phyloP scores from a whole-genome alignment of 371 early-diverging fungal species.

The Mucor piriformis region DNA sequence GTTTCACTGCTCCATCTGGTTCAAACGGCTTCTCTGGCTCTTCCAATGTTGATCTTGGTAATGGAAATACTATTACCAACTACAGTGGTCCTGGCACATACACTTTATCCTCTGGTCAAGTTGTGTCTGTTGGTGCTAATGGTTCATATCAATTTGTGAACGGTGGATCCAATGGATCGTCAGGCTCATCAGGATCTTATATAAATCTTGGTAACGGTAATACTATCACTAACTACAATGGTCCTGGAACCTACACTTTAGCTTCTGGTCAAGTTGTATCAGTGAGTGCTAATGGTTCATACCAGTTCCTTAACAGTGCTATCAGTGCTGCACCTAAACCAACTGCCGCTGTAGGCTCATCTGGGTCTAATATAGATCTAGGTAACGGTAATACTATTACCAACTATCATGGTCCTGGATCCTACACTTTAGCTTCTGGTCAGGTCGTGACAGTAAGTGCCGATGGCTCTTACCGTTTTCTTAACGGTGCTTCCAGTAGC shows the following conservation, averaged over 20 bases:
- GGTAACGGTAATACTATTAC: not conserved
- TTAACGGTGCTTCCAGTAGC: not conserved
- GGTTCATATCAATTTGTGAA: too few species aligned
- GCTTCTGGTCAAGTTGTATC: not conserved
- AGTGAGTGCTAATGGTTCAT: not conserved
- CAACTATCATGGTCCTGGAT: slow-evolving; percentile 7
- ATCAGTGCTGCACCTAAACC: too few species aligned
- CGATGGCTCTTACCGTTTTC: not conserved
- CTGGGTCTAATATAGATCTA: slow-evolving; percentile 1
- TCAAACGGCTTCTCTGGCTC: too few species aligned
- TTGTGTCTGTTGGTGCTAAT: too few species aligned
- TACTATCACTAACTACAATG: not conserved
- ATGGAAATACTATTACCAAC: not conserved
- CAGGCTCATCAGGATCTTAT: not conserved
- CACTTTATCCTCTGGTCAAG: too few species aligned
- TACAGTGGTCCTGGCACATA: not conserved
- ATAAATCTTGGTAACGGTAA: not conserved
- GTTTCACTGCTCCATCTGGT: too few species aligned
- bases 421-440: slow-evolving; percentile 1
- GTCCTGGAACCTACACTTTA: slow-evolving; percentile 11
- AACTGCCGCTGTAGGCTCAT: too few species aligned
- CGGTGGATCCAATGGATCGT: too few species aligned
- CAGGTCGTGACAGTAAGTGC: not conserved
- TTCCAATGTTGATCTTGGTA: not conserved
- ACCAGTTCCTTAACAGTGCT: not conserved